These are phyloP conservation scores for Botrytis medusae DNA, from an alignment of 2,329 filamentous ascomycete species.

Conservation along the genomic window DNA sequence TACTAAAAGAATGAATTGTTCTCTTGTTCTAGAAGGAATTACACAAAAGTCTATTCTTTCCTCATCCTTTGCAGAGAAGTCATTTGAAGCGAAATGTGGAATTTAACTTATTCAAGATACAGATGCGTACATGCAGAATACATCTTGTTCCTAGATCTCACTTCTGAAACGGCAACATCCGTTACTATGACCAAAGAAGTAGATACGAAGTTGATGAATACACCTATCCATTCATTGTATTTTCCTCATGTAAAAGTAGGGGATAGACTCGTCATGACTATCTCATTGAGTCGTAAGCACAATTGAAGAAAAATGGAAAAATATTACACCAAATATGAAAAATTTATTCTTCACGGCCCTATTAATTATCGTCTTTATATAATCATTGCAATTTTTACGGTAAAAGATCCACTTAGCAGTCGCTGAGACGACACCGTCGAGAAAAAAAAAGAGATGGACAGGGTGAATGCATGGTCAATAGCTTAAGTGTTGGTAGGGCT, in stretches of 20 bases:
- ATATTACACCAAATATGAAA: not conserved
- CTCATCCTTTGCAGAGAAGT: not conserved
- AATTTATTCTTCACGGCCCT: not conserved
- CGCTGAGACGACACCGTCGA: not conserved
- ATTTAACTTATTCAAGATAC: not conserved
- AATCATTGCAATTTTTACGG: not conserved
- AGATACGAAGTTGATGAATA: not conserved
- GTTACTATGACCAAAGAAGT: not conserved
- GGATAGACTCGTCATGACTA: not conserved
- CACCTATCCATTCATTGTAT: not conserved
- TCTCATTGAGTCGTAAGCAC: not conserved
- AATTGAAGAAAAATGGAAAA: not conserved
- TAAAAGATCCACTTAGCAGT: not conserved
- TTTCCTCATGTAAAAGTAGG: not conserved
- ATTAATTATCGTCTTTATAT: conserved; percentile 21
- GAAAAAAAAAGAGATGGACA: not conserved
- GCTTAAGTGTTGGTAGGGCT: conserved; percentile 19
- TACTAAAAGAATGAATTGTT: not conserved
- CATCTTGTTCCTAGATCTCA: not conserved
- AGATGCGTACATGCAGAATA: not conserved
- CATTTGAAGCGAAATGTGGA: not conserved
- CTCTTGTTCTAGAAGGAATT: not conserved
- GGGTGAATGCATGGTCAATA: not conserved
- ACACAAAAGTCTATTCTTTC: not conserved
- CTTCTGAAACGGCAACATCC: not conserved